Evolutionary conservation across 768 basidiomycete species (phyloP).

Genomic region (Mycena chlorophos): DNA sequence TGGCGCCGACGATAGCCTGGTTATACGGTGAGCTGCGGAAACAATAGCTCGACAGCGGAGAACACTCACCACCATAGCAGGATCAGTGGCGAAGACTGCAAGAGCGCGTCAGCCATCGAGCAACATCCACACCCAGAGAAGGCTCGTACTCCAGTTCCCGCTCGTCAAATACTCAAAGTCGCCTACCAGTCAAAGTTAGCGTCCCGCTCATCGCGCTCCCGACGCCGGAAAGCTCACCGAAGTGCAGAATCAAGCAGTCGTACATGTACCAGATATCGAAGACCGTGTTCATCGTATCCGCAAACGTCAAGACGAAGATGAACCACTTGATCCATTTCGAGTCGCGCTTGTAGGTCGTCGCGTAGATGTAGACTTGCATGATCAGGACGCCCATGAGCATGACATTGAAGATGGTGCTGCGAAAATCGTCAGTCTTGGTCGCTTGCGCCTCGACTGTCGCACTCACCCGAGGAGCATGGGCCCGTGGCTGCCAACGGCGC

Average conservation of each 20-base stretch:
- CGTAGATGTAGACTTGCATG: conserved; percentile 50
- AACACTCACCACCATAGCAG: not conserved
- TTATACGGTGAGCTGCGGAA: too few species aligned
- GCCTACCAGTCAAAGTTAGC: too few species aligned
- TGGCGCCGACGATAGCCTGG: not conserved
- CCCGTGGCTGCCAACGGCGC: too few species aligned
- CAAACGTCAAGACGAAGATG: conserved; percentile 41
- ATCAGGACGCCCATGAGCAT: conserved; percentile 52
- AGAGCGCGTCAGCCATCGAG: too few species aligned
- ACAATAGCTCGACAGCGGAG: too few species aligned
- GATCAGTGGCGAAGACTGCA: not conserved
- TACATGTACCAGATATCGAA: conserved; percentile 50
- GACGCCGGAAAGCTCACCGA: too few species aligned
- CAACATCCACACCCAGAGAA: not conserved
- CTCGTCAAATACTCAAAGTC: not conserved
- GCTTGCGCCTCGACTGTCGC: not conserved
- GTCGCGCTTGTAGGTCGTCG: conserved; percentile 37
- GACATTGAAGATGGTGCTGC: conserved; percentile 37
- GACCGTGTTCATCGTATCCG: conserved; percentile 48
- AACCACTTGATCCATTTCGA: conserved; percentile 41
- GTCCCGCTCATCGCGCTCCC: too few species aligned
- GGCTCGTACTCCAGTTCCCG: not conserved
- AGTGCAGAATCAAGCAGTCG: conserved; percentile 45
- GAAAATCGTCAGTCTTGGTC: not conserved
- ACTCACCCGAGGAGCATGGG: not conserved